A percentile compares a stretch with the other conserved stretches of the same genome.
phyloP scores from a whole-genome alignment of 768 basidiomycete species.

The Russula virescens region DNA sequence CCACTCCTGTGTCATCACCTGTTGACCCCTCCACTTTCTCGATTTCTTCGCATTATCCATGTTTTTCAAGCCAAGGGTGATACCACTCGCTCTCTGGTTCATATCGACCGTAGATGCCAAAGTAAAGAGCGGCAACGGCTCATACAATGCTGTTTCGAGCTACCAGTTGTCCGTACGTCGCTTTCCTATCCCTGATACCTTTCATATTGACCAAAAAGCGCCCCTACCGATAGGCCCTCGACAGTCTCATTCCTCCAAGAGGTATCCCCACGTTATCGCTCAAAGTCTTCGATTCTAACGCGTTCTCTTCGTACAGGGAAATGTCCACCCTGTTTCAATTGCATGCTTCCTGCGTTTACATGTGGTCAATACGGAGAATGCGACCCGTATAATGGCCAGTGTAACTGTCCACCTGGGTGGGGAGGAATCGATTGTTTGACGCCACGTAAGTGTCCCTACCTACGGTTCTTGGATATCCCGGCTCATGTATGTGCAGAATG shows the following conservation, averaged over 20 bases:
- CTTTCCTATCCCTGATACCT: not conserved
- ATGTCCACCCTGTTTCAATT: slow-evolving; percentile 94
- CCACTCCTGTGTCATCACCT: too few relatives aligned
- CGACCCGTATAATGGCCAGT: slow-evolving; percentile 89
- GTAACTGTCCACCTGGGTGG: slow-evolving; percentile 96
- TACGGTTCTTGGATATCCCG: not conserved
- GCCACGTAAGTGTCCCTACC: slow-evolving; percentile 58
- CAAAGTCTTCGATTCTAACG: not conserved
- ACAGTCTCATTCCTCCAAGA: slow-evolving; percentile 11
- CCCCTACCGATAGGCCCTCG: not conserved
- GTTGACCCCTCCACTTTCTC: not conserved
- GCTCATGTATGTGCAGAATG: slow-evolving; percentile 53
- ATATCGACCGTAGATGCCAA: slow-evolving; percentile 2
- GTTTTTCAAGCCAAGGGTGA: slow-evolving; percentile 2
- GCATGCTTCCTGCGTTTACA: slow-evolving; percentile 81
- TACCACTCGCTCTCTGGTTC: slow-evolving; percentile 4
- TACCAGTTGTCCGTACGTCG: slow-evolving; percentile 6
- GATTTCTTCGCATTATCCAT: not conserved
- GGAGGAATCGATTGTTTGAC: slow-evolving; percentile 92
- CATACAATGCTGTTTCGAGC: slow-evolving; percentile 1
- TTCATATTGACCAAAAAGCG: not conserved
- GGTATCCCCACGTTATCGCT: not conserved
- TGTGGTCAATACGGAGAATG: slow-evolving; percentile 93
- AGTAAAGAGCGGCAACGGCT: slow-evolving; percentile 3
- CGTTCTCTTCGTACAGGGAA: slow-evolving; percentile 27